Base-by-base conservation (phyloP, 2,329 filamentous ascomycete genomes). In the Trichoderma koningii region DNA sequence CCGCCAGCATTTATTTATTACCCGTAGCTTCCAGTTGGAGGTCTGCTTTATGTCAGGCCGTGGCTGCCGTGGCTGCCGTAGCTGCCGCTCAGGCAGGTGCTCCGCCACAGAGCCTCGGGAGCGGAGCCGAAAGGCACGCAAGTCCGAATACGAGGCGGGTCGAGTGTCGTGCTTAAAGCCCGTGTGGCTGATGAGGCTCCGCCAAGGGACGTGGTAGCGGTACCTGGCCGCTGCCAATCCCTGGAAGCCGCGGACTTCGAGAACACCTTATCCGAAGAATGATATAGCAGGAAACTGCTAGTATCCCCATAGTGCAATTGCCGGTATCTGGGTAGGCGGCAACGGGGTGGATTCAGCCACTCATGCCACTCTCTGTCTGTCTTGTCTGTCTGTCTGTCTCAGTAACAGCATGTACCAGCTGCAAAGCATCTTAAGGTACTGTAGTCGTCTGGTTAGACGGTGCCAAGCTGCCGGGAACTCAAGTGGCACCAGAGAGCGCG, bases 71-170 rank as follows among this genome's bases (percentile, higher is more conserved):
- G 30, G 45, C 50, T 63, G 50, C 61, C 61, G 61, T 63, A 63
- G 59, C 59, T 62, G 59, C 59, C 59, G 59, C 59, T 53, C 59
- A 62, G 59, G 50, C 50, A 45, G 44, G 34, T 63, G 50, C 61
- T 64, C 51, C 61, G 61, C 61, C 61, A 64, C 61, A 55, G 17
- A 41, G 17, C 28, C 41, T 63, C 60, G 60, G 60, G 26, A 63
- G 48, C 48, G 48, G 60, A 63, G 60, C 60, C 41, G 61, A 56
- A 34, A 64, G 52, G 51, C 15, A 47, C 57, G 42, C 10, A 52
- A 52, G 55, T 62, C 57, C 61, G 61, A 56, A 63, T 63, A 56
- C 61, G 52, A 56, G 60, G 34, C 42, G 55, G 55, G 55, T 28
- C 30, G 55, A 38, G 28, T 23, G 50, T 30, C 50, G 19, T 55